phyloP scores from a whole-genome alignment of 2,329 filamentous ascomycete species.

The Penicillium digitatum region DNA sequence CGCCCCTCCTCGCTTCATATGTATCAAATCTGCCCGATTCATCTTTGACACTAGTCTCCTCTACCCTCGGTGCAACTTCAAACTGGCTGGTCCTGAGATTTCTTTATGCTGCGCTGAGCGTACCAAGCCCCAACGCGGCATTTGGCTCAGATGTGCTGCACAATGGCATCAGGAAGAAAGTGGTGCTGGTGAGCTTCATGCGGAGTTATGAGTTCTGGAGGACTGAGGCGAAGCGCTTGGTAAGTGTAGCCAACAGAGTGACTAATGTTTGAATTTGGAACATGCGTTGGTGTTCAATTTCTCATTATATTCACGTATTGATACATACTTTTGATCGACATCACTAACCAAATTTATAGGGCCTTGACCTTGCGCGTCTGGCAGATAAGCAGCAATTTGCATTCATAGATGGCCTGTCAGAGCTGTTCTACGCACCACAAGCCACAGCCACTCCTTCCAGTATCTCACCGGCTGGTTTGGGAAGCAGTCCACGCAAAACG shows the following conservation, averaged over 20 bases:
- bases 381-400: conserved; percentile 57
- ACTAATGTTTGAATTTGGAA: background rate
- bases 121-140: conserved; percentile 14
- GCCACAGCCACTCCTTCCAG: conserved; percentile 12
- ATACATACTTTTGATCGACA: background rate
- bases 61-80: conserved; percentile 46
- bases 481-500: conserved; percentile 20
- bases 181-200: conserved; percentile 80
- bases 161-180: conserved; percentile 42
- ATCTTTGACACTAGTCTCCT: conserved; percentile 44
- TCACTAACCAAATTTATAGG: conserved; percentile 42
- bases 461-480: conserved; percentile 11
- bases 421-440: conserved; percentile 47
- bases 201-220: conserved; percentile 75
- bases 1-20: conserved; percentile 40
- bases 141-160: conserved; percentile 24
- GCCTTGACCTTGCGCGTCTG: conserved; percentile 65
- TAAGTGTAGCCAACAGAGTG: conserved; percentile 37
- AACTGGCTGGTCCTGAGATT: conserved; percentile 57
- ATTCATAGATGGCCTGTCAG: conserved; percentile 71
- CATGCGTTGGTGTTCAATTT: background rate
- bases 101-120: conserved; percentile 46
- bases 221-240: conserved; percentile 64
- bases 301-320: background rate
- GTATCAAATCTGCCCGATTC: conserved; percentile 33